phyloP scores from a whole-genome alignment of 2,329 filamentous ascomycete genomes.

The Coccinonectria pachysandricola region DNA sequence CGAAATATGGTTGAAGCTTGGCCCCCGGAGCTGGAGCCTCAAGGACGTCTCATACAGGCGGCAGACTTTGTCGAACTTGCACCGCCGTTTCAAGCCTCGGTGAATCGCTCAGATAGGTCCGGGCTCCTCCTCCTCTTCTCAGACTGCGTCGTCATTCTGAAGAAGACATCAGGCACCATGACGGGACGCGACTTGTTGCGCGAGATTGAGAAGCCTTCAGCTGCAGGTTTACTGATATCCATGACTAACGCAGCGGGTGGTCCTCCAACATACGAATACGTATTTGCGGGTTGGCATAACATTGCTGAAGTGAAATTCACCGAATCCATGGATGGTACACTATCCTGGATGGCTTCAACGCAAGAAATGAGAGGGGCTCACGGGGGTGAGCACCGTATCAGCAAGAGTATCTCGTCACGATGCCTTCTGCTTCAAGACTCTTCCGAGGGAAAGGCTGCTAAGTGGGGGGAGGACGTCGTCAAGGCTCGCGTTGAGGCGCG shows the following conservation, averaged over 20 bases:
- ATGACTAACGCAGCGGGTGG: conserved; percentile 55
- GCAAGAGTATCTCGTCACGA: conserved; percentile 46
- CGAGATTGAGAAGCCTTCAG: conserved; percentile 73
- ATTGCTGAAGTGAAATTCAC: conserved; percentile 64
- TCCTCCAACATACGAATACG: conserved; percentile 56
- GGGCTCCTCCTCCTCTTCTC: conserved; percentile 78
- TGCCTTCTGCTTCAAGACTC: conserved; percentile 63
- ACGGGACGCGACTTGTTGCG: conserved; percentile 70
- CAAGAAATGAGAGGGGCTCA: conserved; percentile 49
- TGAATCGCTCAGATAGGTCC: conserved; percentile 35
- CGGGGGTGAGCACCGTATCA: conserved; percentile 28
- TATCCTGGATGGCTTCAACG: conserved; percentile 58
- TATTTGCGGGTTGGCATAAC: conserved; percentile 62
- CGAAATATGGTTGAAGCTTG: conserved; percentile 68
- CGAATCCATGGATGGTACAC: conserved; percentile 53
- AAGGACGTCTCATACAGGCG: conserved; percentile 70
- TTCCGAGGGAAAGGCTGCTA: conserved; percentile 68
- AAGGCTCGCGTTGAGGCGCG: conserved; percentile 80
- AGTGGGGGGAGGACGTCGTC: conserved; percentile 73
- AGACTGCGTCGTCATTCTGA: conserved; percentile 68
- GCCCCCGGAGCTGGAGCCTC: conserved; percentile 60
- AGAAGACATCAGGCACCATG: conserved; percentile 53
- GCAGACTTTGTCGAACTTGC: conserved; percentile 69
- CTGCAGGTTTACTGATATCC: conserved; percentile 50
- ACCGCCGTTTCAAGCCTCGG: conserved; percentile 52